These are phyloP conservation scores for Cydonia oblonga DNA, from an alignment of 331 rosid species.

Conservation along the genomic window DNA sequence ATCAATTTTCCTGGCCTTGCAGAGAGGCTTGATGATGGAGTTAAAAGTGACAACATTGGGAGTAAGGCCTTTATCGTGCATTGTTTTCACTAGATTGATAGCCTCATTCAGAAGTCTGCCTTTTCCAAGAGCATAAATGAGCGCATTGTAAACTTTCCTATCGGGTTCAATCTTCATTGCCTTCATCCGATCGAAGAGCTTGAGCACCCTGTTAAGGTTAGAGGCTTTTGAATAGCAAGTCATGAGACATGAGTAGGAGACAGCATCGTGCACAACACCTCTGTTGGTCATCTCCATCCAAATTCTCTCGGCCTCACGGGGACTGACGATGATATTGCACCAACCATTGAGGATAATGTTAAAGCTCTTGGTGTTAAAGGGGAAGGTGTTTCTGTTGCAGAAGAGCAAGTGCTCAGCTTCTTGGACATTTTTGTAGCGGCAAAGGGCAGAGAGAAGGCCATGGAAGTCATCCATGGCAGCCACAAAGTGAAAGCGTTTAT, in stretches of 20 bases:
- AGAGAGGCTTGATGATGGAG: constrained; percentile 76
- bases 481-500: constrained; percentile 39
- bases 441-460: constrained; percentile 80
- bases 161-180: constrained; percentile 42
- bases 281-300: constrained; percentile 76
- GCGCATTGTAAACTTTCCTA: constrained; percentile 70
- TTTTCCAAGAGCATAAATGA: constrained; percentile 65
- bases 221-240: constrained; percentile 73
- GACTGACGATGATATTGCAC: constrained; percentile 62
- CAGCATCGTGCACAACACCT: constrained; percentile 55
- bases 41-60: constrained; percentile 67
- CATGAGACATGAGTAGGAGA: constrained; percentile 66
- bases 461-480: constrained; percentile 62
- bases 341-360: constrained; percentile 85
- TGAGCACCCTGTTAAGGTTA: constrained; percentile 52
- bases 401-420: constrained; percentile 75
- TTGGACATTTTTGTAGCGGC: constrained; percentile 67
- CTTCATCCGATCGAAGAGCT: constrained; percentile 53
- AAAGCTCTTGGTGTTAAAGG: constrained; percentile 62
- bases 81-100: constrained; percentile 35
- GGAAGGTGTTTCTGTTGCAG: constrained; percentile 47
- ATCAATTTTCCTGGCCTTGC: constrained; percentile 45
- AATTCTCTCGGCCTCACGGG: constrained; percentile 53
- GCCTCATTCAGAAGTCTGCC: constrained; percentile 53
- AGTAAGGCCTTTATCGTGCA: constrained; percentile 49